phyloP scores from a whole-genome alignment of 352 stramenopile genomes.

The Phytophthora pini region DNA sequence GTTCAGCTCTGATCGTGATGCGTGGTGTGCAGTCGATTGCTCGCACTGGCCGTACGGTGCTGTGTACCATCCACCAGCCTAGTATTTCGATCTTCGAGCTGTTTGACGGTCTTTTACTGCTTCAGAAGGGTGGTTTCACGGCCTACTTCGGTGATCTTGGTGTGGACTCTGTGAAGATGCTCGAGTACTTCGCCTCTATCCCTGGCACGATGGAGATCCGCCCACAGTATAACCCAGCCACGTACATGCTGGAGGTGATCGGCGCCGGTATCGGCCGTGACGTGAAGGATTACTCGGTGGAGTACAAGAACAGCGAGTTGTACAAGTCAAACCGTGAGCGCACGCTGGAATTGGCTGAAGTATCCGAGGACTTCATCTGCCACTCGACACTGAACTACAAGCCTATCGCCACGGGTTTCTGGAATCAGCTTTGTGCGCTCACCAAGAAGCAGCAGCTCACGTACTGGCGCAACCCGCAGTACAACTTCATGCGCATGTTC shows the following conservation, averaged over 20 bases:
- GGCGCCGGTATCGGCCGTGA: conserved; percentile 23
- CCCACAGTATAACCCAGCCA: conserved; percentile 25
- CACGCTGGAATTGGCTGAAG: conserved; percentile 39
- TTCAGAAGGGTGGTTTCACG: conserved; percentile 64
- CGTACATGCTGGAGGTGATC: conserved; percentile 22
- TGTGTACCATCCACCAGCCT: conserved; percentile 74
- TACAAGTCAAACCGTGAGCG: conserved; percentile 16
- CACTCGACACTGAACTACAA: conserved; percentile 59
- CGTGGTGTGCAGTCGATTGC: conserved; percentile 83
- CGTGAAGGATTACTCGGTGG: conserved; percentile 21
- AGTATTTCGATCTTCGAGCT: conserved; percentile 91
- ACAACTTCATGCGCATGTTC: conserved; percentile 63
- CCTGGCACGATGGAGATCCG: conserved; percentile 56
- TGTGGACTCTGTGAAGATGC: conserved; percentile 76
- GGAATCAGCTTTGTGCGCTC: conserved; percentile 31
- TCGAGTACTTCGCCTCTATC: conserved; percentile 89
- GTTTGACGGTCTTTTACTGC: conserved; percentile 91
- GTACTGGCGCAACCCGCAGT: conserved; percentile 61
- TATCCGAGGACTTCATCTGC: conserved; percentile 48
- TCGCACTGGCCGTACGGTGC: conserved; percentile 85
- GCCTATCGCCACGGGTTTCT: conserved; percentile 31
- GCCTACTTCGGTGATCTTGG: conserved; percentile 92
- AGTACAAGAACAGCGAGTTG: conserved; percentile 24
- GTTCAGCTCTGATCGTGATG: conserved; percentile 89
- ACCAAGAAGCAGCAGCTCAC: conserved; percentile 49